Evolutionary conservation across 176 grass and related monocot genomes (phyloP).

Genomic region (Zea luxurians): DNA sequence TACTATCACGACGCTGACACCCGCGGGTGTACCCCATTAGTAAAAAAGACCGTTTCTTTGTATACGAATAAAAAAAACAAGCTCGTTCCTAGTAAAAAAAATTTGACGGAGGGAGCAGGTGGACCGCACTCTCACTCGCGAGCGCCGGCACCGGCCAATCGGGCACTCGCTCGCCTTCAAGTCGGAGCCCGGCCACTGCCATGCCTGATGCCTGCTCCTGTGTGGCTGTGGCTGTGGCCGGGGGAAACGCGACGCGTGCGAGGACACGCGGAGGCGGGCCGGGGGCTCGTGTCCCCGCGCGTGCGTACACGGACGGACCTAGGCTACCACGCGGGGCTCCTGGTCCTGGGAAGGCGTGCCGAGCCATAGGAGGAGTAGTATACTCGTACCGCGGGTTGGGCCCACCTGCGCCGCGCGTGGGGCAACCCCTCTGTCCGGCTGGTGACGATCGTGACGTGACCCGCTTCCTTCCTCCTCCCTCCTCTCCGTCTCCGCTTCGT

Average conservation of each 20-base stretch:
- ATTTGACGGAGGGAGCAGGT: no score
- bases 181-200: background rate
- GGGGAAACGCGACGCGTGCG: conserved; percentile 12
- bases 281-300: conserved; percentile 1
- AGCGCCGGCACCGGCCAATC: background rate
- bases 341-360: background rate
- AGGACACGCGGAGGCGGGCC: conserved; percentile 18
- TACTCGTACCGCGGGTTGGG: background rate
- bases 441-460: no score
- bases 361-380: background rate
- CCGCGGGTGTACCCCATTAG: no score
- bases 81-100: no score
- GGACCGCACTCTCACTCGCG: background rate
- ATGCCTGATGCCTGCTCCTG: no score
- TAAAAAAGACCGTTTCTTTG: no score
- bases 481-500: no score
- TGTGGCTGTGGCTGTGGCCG: no score
- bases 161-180: no score
- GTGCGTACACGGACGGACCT: conserved; percentile 3
- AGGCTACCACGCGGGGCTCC: background rate
- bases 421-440: background rate
- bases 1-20: no score
- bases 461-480: no score
- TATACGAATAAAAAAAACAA: no score
- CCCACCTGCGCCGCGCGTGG: background rate